Evolutionary conservation across 176 grass and related monocot species (phyloP), one percentile per base, ranked within the genome.

Genomic region (Paspalum notatum): DNA sequence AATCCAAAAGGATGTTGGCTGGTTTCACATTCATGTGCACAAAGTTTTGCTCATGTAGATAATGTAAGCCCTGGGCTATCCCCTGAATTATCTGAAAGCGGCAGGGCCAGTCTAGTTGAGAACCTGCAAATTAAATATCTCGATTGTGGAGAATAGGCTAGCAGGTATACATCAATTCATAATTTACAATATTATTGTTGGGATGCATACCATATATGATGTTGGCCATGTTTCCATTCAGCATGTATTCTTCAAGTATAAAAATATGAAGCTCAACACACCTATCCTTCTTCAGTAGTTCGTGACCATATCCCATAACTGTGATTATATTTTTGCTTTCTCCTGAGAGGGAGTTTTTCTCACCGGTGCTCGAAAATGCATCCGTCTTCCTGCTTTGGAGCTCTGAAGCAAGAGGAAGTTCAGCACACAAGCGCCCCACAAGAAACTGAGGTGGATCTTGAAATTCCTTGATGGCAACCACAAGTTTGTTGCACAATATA

Each of bases 21-120:
- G 66, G 66, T 51, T 79, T 79, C 44, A 85, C 13, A 44, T 85
- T 48, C 54, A 49, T 14, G 63, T 85, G 83, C 27, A 85, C 12
- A 52, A 85, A 44, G 10, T 54, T 9, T 42, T 39, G 5, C 11
- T 22, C 55, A 62, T 79, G 75, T 5, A 85, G 75, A n/a, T 78
- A 85, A 52, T 25, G 7, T 42, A 78, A 1, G 1, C 26, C 83
- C 4, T 44, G 9, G 22, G 53, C 56, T 52, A 78, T 6, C n/a
- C 74, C 66, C 17, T n/a, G 51, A 26, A 85, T 85, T 68, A 85
- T 72, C 11, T 7, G n/a, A 10, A 71, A 51, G 37, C 53, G 46
- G 2, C 46, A 53, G 9, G 46, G n/a, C 75, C 83, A 85, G 10
- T 78, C 32, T 13, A 48, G 6, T 21, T 1, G 6, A 27, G 7